A percentile compares a stretch with the other conserved stretches of the same genome.
Evolutionary conservation across 768 basidiomycete species (phyloP).

Genomic region (Neoboletus brunneissimus): DNA sequence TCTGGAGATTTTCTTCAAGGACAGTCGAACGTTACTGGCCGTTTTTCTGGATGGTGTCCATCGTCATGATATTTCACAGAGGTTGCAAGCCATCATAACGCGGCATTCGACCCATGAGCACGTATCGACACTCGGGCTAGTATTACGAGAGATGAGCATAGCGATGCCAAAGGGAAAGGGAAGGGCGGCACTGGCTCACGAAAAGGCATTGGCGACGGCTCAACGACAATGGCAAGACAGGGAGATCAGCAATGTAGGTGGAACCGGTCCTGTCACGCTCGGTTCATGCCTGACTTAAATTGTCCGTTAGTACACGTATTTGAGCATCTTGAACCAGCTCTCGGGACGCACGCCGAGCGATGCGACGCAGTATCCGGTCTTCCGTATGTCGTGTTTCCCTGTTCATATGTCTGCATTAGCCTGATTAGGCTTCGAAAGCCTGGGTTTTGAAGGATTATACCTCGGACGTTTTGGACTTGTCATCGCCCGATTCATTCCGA

Average conservation of each 20-base stretch:
- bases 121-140: conserved; percentile 43
- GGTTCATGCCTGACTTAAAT: not conserved
- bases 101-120: conserved; percentile 39
- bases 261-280: not conserved
- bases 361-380: conserved; percentile 92
- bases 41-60: conserved; percentile 73
- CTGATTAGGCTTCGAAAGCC: conserved; percentile 42
- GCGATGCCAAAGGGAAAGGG: conserved; percentile 22
- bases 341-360: conserved; percentile 93
- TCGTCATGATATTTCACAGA: conserved; percentile 56
- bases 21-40: conserved; percentile 82
- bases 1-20: conserved; percentile 89
- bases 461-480: conserved; percentile 65
- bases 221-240: conserved; percentile 85
- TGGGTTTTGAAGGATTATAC: conserved; percentile 89
- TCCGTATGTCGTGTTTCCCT: conserved; percentile 51
- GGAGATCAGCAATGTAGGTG: conserved; percentile 84
- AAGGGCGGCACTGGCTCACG: conserved; percentile 9
- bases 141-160: conserved; percentile 40
- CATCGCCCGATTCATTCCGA: conserved; percentile 58
- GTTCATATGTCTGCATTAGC: not conserved
- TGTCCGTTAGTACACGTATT: conserved; percentile 69
- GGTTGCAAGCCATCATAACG: conserved; percentile 47
- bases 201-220: conserved; percentile 59
- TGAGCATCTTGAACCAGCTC: conserved; percentile 86